A percentile compares a stretch with the other conserved stretches of the same genome.
Evolutionary conservation across 1,139 yeast genomes (phyloP).

Genomic region (Blastobotrys persicus): DNA sequence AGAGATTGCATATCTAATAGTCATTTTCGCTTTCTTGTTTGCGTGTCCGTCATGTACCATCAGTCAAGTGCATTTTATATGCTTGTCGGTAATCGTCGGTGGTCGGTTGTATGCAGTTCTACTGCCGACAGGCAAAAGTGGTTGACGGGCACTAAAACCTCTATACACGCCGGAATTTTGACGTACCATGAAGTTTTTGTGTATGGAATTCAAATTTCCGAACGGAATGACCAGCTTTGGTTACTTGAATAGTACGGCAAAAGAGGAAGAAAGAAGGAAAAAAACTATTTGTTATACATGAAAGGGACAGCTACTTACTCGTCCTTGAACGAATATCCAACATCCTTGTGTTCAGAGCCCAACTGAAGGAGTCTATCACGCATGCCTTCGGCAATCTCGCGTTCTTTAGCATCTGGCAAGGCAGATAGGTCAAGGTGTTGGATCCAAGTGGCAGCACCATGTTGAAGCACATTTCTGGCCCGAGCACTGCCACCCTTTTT

Average conservation of each 20-base stretch:
- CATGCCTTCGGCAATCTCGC: constrained; percentile 15
- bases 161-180: too few relatives aligned
- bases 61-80: not conserved
- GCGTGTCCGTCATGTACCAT: not conserved
- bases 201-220: too few relatives aligned
- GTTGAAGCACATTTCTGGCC: constrained; percentile 54
- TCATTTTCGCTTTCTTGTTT: constrained; percentile 5
- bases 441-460: constrained; percentile 53
- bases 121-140: too few relatives aligned
- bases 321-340: constrained; percentile 12
- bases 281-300: too few relatives aligned
- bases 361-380: constrained; percentile 16
- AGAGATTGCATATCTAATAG: constrained; percentile 22
- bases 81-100: not conserved
- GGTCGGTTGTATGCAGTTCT: not conserved
- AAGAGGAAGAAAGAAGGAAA: too few relatives aligned
- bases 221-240: too few relatives aligned
- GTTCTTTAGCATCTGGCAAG: constrained; percentile 10
- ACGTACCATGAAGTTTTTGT: too few relatives aligned
- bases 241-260: too few relatives aligned
- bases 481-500: constrained; percentile 45
- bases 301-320: too few relatives aligned
- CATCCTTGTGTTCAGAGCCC: constrained; percentile 16
- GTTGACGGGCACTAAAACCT: too few relatives aligned
- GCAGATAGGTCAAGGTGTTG: constrained; percentile 10